Conservation (phyloP, 1,284 basidiomycete species). For the Trichosporon sp. region DNA sequence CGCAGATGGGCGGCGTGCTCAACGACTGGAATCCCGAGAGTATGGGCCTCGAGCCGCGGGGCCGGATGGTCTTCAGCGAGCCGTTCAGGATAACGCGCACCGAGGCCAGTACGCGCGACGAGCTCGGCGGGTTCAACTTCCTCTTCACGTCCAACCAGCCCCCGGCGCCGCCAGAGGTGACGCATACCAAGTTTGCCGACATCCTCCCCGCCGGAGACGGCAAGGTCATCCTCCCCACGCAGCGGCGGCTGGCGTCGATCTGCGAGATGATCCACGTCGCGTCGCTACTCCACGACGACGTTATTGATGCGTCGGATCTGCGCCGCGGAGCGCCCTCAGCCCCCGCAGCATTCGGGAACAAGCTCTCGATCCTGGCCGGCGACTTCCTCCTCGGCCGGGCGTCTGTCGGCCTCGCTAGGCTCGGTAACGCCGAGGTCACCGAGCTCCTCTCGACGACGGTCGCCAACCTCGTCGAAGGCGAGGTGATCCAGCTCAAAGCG, state of each 20-base stretch:
- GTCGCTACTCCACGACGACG: conserved; percentile 90
- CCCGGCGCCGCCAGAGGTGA: neutral
- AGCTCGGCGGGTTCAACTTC: conserved; percentile 6
- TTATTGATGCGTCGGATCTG: conserved; percentile 78
- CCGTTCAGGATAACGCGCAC: conserved; percentile 35
- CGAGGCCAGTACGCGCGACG: neutral
- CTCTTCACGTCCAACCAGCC: neutral
- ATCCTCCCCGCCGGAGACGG: conserved; percentile 10
- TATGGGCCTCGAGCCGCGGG: conserved; percentile 35
- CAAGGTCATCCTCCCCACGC: conserved; percentile 64
- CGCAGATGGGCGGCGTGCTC: conserved; percentile 42
- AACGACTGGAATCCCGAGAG: conserved; percentile 49
- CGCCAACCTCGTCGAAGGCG: conserved; percentile 92
- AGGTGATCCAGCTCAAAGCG: conserved; percentile 77
- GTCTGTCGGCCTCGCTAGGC: conserved; percentile 75
- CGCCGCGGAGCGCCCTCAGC: conserved; percentile 78
- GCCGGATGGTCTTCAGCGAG: conserved; percentile 34
- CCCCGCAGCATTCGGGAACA: conserved; percentile 88
- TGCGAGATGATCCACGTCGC: conserved; percentile 99
- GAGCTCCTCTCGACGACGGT: conserved; percentile 90
- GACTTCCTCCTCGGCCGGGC: conserved; percentile 93
- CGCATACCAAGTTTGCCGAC: conserved; percentile 16
- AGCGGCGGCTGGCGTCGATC: conserved; percentile 88
- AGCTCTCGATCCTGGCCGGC: conserved; percentile 86
- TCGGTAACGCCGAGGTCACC: conserved; percentile 83